A percentile compares a stretch with the other conserved stretches of the same genome.
Conservation (phyloP, 2,329 filamentous ascomycete species). For the Colletotrichum destructivum region DNA sequence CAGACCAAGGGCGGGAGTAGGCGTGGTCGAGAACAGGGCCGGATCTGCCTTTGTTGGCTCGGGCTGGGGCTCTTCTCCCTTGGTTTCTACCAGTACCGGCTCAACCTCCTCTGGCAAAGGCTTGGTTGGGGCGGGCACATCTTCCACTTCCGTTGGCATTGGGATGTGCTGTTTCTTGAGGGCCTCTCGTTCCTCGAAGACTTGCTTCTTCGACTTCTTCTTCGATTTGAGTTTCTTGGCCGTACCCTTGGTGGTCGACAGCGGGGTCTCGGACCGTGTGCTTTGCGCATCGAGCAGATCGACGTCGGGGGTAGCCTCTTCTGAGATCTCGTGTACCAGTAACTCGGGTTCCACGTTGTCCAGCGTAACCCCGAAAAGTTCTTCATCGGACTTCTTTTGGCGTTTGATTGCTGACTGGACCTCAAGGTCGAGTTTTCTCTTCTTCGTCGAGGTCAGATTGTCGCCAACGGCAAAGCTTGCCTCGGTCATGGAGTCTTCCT, state of each 20-base stretch:
- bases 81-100: conserved; percentile 42
- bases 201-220: conserved; percentile 85
- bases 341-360: conserved; percentile 67
- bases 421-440: conserved; percentile 82
- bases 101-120: conserved; percentile 53
- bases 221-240: conserved; percentile 75
- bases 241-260: conserved; percentile 63
- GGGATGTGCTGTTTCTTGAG: conserved; percentile 69
- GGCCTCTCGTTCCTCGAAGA: conserved; percentile 77
- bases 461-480: conserved; percentile 78
- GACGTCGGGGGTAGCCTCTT: conserved; percentile 66
- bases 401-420: conserved; percentile 82
- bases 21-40: conserved; percentile 64
- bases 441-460: conserved; percentile 66
- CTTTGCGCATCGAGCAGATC: conserved; percentile 62
- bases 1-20: conserved; percentile 62
- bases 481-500: conserved; percentile 80
- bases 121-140: conserved; percentile 46
- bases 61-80: conserved; percentile 54
- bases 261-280: conserved; percentile 64
- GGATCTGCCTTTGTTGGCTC: conserved; percentile 56
- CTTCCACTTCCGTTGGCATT: conserved; percentile 51
- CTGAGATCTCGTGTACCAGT: conserved; percentile 62
- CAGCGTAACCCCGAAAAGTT: conserved; percentile 78
- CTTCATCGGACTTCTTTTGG: conserved; percentile 85